Conservation (phyloP, 176 grass and related monocot species). For the Aechmea fasciata region DNA sequence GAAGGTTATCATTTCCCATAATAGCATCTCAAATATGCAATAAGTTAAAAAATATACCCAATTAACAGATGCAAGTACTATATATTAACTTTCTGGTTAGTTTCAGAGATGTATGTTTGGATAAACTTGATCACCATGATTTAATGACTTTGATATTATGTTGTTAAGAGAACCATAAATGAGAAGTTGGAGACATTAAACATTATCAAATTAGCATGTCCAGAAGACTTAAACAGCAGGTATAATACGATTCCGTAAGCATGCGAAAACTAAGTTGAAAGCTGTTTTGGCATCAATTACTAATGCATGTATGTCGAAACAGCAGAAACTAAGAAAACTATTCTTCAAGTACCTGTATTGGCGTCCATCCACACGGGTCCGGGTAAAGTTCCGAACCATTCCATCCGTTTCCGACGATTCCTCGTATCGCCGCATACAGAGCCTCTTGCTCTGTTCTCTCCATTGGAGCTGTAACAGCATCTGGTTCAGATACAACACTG, state of each 20-base stretch:
- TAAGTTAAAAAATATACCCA: background rate
- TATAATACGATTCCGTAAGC: too few relatives aligned
- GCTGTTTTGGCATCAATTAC: too few relatives aligned
- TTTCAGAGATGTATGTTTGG: too few relatives aligned
- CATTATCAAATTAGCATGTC: too few relatives aligned
- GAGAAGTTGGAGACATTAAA: too few relatives aligned
- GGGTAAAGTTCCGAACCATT: slow-evolving; percentile 8
- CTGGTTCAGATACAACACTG: background rate
- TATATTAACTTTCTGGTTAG: background rate
- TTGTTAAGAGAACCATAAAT: too few relatives aligned
- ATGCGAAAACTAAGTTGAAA: too few relatives aligned
- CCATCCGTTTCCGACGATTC: slow-evolving; percentile 13
- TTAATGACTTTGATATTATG: too few relatives aligned
- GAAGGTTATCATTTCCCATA: background rate
- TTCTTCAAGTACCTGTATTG: slow-evolving; percentile 4
- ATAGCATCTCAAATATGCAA: background rate
- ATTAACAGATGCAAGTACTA: background rate
- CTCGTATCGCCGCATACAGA: slow-evolving; percentile 7
- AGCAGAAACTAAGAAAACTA: background rate
- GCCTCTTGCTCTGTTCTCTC: slow-evolving; percentile 14
- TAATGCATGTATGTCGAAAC: background rate
- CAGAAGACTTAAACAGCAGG: too few relatives aligned
- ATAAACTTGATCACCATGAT: too few relatives aligned
- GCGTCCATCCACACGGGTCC: slow-evolving; percentile 19
- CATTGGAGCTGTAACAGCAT: slow-evolving; percentile 6